Conservation (phyloP, 2,329 filamentous ascomycete species). For the Pseudogymnoascus sp. region DNA sequence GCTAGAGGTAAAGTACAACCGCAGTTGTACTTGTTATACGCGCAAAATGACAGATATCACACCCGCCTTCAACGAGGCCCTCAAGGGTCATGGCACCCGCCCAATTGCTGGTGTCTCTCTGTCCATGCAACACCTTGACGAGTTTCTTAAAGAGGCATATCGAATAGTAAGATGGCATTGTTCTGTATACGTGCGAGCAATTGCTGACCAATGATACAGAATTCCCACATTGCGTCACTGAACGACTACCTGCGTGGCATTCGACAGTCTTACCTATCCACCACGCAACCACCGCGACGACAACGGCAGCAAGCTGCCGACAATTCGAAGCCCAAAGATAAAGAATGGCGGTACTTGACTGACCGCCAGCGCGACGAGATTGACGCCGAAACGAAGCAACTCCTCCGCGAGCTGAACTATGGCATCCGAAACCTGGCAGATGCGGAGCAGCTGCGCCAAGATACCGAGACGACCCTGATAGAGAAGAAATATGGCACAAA, state of each 20-base stretch:
- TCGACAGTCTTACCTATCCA: conserved; percentile 85
- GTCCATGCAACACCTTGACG: conserved; percentile 55
- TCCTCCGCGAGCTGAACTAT: conserved; percentile 77
- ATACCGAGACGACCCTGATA: conserved; percentile 64
- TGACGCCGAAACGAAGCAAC: conserved; percentile 76
- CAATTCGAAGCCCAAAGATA: conserved; percentile 18
- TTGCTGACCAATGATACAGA: conserved; percentile 44
- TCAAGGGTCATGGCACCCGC: conserved; percentile 51
- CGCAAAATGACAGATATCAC: conserved; percentile 55
- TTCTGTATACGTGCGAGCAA: conserved; percentile 13
- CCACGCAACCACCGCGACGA: conserved; percentile 54
- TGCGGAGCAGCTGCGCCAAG: conserved; percentile 73
- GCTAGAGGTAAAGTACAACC: not conserved
- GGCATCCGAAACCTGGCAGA: conserved; percentile 74
- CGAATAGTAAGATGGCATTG: conserved; percentile 60
- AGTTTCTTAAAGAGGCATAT: conserved; percentile 90
- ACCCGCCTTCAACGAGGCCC: conserved; percentile 58
- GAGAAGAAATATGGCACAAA: conserved; percentile 60
- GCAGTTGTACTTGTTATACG: not conserved
- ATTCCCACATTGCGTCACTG: conserved; percentile 75
- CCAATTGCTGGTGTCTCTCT: conserved; percentile 32
- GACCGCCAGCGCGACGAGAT: conserved; percentile 79
- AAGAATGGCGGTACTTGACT: conserved; percentile 44
- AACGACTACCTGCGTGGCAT: conserved; percentile 74
- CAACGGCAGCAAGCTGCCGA: conserved; percentile 19